These are phyloP conservation scores for Phytopythium sindhum DNA, from an alignment of 352 stramenopile species.

Conservation along the genomic window DNA sequence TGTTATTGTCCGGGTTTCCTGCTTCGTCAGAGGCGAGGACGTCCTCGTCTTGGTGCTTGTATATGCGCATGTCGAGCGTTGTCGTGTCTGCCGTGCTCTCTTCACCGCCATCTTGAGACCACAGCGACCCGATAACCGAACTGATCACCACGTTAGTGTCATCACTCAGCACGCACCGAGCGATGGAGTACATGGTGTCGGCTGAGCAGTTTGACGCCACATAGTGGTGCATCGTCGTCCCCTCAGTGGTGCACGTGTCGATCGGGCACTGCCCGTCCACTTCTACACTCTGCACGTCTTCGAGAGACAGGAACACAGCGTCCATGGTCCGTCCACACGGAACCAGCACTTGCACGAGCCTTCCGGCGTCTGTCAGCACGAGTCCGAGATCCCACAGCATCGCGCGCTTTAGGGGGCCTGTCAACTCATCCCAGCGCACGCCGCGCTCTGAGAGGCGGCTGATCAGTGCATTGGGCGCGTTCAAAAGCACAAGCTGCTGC, in stretches of 20 bases:
- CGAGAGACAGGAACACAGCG: slow-evolving; percentile 37
- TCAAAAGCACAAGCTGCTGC: slow-evolving; percentile 16
- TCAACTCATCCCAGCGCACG: slow-evolving; percentile 27
- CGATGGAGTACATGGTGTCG: slow-evolving; percentile 12
- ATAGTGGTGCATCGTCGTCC: slow-evolving; percentile 26
- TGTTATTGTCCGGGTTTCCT: neutral
- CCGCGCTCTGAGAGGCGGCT: slow-evolving; percentile 21
- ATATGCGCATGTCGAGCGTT: slow-evolving; percentile 34
- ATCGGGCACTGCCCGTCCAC: slow-evolving; percentile 5
- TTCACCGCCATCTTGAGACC: slow-evolving; percentile 22
- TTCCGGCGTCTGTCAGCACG: slow-evolving; percentile 28
- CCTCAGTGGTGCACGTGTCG: slow-evolving; percentile 4
- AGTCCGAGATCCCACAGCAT: slow-evolving; percentile 53
- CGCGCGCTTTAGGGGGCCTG: slow-evolving; percentile 42
- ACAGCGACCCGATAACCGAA: slow-evolving; percentile 24
- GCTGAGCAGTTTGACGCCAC: slow-evolving; percentile 26
- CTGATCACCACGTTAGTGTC: slow-evolving; percentile 18
- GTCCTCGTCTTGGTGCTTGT: slow-evolving; percentile 16
- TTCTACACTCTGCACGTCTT: slow-evolving; percentile 9
- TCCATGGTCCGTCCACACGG: slow-evolving; percentile 45
- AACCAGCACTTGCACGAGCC: slow-evolving; percentile 44
- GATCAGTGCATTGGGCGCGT: slow-evolving; percentile 20
- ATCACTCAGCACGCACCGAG: slow-evolving; percentile 33
- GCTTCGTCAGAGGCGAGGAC: neutral
- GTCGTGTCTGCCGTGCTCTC: slow-evolving; percentile 20